Percentiles rank a stretch among this genome's conserved stretches.
These are phyloP conservation scores for Candida ovalis DNA, from an alignment of 805 yeast genomes.

Conservation along the genomic window DNA sequence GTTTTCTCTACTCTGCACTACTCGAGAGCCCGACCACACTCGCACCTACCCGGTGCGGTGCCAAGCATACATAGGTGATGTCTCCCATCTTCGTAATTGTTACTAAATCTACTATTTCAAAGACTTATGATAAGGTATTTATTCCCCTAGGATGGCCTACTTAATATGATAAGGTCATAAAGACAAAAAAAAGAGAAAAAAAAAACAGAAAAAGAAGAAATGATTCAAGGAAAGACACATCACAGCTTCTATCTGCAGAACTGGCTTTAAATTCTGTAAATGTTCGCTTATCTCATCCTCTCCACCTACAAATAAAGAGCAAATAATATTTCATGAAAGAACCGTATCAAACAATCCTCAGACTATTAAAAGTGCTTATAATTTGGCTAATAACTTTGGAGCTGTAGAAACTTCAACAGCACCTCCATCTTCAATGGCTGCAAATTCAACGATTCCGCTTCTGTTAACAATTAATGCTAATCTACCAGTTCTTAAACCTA, in stretches of 20 bases:
- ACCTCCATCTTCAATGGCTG: conserved; percentile 27
- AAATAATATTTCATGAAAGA: not conserved
- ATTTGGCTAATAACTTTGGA: conserved; percentile 21
- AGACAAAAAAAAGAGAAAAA: not conserved
- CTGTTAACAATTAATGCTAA: conserved; percentile 61
- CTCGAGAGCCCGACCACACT: too few relatives aligned
- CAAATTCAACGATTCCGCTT: conserved; percentile 36
- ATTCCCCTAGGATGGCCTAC: not conserved
- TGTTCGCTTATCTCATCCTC: not conserved
- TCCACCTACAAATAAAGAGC: not conserved
- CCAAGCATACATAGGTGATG: too few relatives aligned
- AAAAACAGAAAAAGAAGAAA: not conserved
- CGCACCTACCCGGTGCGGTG: too few relatives aligned
- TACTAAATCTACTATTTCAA: too few relatives aligned
- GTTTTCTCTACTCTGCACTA: too few relatives aligned
- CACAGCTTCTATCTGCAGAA: not conserved
- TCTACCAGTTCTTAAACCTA: conserved; percentile 59
- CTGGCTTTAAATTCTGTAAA: not conserved
- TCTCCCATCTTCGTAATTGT: too few relatives aligned
- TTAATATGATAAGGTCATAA: not conserved
- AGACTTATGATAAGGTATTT: not conserved
- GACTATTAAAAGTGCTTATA: conserved; percentile 7
- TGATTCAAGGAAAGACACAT: not conserved
- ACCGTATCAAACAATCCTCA: not conserved
- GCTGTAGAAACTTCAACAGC: conserved; percentile 27